Evolutionary conservation across 1,284 basidiomycete species (phyloP), one percentile per base, ranked within the genome.

Genomic region (Ustilago trichophora): DNA sequence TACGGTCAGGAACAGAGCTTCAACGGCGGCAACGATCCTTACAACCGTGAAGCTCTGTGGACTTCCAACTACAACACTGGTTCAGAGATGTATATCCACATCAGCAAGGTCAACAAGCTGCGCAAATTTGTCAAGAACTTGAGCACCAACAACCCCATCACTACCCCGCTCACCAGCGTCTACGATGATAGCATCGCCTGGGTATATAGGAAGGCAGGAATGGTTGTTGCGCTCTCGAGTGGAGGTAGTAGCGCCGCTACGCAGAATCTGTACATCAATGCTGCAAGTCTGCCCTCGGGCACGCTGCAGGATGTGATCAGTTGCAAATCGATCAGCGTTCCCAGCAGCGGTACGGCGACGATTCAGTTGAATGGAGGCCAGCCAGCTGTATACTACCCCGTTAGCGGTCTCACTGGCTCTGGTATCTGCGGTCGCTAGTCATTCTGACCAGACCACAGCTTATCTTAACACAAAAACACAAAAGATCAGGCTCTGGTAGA

Each of bases 151-250:
- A 81, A 83, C 34, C 91, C 87, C 80, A 82, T 87, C 64, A 85
- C 84, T 15, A 87, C 86, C 0, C 79, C 84, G 1, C 87, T 87
- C 38, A 55, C 84, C 78, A 9, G 19, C 5, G 18, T 31, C 34
- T 42, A 27, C 26, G 42, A 16, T 21, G 8, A 51, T 21, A n/a
- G 22, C 12, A 12, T 85, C 54, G 84, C 86, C 0, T 82, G 90
- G 35, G 87, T 85, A 0, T 78, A 90, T 24, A 85, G 84, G 42
- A 91, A 91, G 80, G 83, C 85, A 0, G 88, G 89, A 1, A 80
- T 91, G 63, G 84, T 91, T 41, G 83, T 87, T 7, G 84, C 90
- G 15, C 80, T 91, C 46, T 87, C 88, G 16, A 90, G 90, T 82
- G 82, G 83, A 25, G 90, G 90, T 31, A 82, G 83, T 9, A 78